These are phyloP conservation scores for Hygrocybe punicea DNA, from an alignment of 768 basidiomycete genomes.

Conservation along the genomic window DNA sequence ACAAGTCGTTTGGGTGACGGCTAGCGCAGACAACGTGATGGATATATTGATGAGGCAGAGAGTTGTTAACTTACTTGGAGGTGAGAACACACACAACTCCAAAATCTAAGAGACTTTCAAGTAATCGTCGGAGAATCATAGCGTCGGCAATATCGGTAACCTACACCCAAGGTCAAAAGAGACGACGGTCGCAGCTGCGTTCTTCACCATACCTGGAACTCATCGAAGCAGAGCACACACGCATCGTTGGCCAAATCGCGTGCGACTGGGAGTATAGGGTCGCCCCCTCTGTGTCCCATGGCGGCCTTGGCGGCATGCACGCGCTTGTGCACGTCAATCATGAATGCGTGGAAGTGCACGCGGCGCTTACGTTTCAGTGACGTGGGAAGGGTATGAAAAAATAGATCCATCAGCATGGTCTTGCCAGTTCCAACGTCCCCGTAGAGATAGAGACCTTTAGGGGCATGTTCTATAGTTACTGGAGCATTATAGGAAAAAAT, in stretches of 20 bases:
- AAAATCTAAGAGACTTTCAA: constrained; percentile 80
- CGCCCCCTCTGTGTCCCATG: constrained; percentile 65
- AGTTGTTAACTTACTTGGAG: constrained; percentile 72
- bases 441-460: constrained; percentile 90
- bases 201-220: constrained; percentile 76
- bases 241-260: constrained; percentile 82
- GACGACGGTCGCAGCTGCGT: background rate
- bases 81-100: constrained; percentile 96
- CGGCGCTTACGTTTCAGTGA: constrained; percentile 70
- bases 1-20: constrained; percentile 94
- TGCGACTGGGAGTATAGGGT: constrained; percentile 85
- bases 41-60: constrained; percentile 1
- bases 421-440: constrained; percentile 98
- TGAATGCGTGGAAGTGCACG: constrained; percentile 98
- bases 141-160: constrained; percentile 98
- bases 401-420: constrained; percentile 99
- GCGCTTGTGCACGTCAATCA: constrained; percentile 97
- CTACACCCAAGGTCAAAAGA: constrained; percentile 33
- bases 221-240: constrained; percentile 89
- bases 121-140: constrained; percentile 89
- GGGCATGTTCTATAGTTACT: constrained; percentile 51
- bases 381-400: constrained; percentile 77
- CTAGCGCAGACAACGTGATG: constrained; percentile 40
- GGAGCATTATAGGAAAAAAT: constrained; percentile 41
- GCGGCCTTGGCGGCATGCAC: constrained; percentile 76